A percentile compares a stretch with the other conserved stretches of the same genome.
Evolutionary conservation across 139 green algal species (phyloP).

Genomic region (Chlorella ohadii): DNA sequence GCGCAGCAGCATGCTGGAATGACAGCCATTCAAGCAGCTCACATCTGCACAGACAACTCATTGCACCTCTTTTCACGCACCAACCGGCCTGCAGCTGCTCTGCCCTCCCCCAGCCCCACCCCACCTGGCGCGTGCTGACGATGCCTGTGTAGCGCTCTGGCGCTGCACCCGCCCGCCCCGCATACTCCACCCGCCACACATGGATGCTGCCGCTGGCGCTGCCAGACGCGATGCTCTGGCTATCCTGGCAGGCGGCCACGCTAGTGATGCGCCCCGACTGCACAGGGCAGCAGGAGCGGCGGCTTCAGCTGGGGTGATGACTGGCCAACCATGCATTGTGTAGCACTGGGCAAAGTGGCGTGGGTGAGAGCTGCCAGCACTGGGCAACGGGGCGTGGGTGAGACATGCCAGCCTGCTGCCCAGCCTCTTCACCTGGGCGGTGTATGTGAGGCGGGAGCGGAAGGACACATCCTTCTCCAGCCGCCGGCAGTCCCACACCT

Average conservation of each 20-base stretch:
- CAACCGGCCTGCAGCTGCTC: too few relatives aligned
- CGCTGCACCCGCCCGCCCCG: slow-evolving; percentile 41
- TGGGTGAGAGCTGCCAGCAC: too few relatives aligned
- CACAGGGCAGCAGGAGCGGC: too few relatives aligned
- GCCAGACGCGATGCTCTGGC: slow-evolving; percentile 68
- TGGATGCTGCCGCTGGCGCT: slow-evolving; percentile 79
- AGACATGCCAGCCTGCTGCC: too few relatives aligned
- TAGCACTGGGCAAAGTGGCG: too few relatives aligned
- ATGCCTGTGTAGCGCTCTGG: slow-evolving; percentile 70
- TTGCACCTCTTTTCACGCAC: too few relatives aligned
- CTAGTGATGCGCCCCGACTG: slow-evolving; percentile 53
- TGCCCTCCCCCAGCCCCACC: not conserved
- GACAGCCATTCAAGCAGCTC: too few relatives aligned
- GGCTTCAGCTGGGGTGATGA: too few relatives aligned
- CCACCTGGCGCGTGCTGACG: slow-evolving; percentile 31
- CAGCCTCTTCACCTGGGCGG: slow-evolving; percentile 51
- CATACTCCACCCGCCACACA: slow-evolving; percentile 88
- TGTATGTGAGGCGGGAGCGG: slow-evolving; percentile 84
- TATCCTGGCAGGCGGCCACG: slow-evolving; percentile 61
- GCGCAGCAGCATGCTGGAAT: too few relatives aligned
- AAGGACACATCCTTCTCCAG: slow-evolving; percentile 93
- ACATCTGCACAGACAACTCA: too few relatives aligned
- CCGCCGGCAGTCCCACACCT: slow-evolving; percentile 91
- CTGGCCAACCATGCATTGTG: too few relatives aligned
- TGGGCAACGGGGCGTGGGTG: too few relatives aligned